Conservation (phyloP, 306 rosid species). For the Notholithocarpus densiflorus region DNA sequence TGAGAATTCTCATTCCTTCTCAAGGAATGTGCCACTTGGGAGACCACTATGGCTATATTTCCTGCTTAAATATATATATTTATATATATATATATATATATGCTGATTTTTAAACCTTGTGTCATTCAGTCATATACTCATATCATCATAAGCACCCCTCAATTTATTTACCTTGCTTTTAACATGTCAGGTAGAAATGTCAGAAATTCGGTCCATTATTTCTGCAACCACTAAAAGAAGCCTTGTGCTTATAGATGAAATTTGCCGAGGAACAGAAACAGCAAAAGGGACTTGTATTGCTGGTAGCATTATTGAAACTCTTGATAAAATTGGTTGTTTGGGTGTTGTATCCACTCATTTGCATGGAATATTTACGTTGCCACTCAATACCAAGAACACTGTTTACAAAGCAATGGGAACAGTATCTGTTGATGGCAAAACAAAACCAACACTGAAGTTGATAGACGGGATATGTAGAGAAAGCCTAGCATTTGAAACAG, state of each 20-base stretch:
- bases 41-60: too few relatives aligned
- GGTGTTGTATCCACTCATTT: conserved; percentile 97
- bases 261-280: conserved; percentile 97
- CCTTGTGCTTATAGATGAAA: conserved; percentile 93
- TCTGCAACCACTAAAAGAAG: conserved; percentile 67
- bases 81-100: too few relatives aligned
- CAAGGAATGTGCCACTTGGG: too few relatives aligned
- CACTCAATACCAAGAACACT: conserved; percentile 58
- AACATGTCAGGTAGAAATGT: conserved; percentile 82
- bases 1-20: too few relatives aligned
- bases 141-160: not conserved
- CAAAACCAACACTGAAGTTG: conserved; percentile 86
- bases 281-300: conserved; percentile 98
- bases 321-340: conserved; percentile 73
- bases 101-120: not conserved
- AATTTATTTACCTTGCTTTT: conserved; percentile 21
- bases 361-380: conserved; percentile 79
- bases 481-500: conserved; percentile 98
- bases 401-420: conserved; percentile 86
- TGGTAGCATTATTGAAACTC: conserved; percentile 83
- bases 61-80: too few relatives aligned
- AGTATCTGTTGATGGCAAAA: conserved; percentile 50
- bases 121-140: not conserved
- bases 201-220: conserved; percentile 81
- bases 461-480: conserved; percentile 79